Evolutionary conservation across 2,329 filamentous ascomycete species (phyloP).

Genomic region (Fusarium albosuccineum): DNA sequence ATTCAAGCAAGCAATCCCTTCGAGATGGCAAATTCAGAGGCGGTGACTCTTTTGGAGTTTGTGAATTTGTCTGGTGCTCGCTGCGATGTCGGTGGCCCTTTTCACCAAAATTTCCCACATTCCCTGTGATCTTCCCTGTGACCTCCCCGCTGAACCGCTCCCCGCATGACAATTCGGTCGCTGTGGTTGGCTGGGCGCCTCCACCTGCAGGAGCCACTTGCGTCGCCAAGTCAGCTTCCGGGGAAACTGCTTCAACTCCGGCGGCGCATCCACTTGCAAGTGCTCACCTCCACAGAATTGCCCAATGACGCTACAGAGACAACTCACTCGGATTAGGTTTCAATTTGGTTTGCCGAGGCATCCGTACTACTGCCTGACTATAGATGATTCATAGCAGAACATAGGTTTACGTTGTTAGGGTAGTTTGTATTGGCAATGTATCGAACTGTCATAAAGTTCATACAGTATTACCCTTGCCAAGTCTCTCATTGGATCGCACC

Average conservation of each 20-base stretch:
- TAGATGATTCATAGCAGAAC: too few relatives aligned
- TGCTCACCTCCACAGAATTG: constrained; percentile 8
- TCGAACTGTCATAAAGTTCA: neutral
- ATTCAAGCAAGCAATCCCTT: constrained; percentile 18
- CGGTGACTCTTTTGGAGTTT: constrained; percentile 21
- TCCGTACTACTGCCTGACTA: neutral
- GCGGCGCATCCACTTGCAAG: constrained; percentile 22
- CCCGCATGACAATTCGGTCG: constrained; percentile 47
- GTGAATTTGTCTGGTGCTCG: constrained; percentile 35
- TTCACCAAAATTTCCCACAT: constrained; percentile 42
- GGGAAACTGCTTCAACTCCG: constrained; percentile 37
- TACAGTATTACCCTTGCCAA: neutral
- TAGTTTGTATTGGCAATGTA: neutral
- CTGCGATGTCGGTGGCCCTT: constrained; percentile 48
- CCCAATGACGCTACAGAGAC: constrained; percentile 12
- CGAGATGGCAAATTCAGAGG: constrained; percentile 6
- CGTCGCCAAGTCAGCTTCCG: constrained; percentile 14
- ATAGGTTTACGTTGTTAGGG: neutral
- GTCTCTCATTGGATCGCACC: neutral
- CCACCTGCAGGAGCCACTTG: constrained; percentile 25
- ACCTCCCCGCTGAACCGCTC: constrained; percentile 42
- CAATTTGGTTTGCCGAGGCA: neutral
- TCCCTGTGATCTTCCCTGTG: constrained; percentile 55
- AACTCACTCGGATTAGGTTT: neutral
- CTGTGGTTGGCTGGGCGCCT: constrained; percentile 31